phyloP scores from a whole-genome alignment of 768 basidiomycete genomes.

The Psilocybe cyanescens region DNA sequence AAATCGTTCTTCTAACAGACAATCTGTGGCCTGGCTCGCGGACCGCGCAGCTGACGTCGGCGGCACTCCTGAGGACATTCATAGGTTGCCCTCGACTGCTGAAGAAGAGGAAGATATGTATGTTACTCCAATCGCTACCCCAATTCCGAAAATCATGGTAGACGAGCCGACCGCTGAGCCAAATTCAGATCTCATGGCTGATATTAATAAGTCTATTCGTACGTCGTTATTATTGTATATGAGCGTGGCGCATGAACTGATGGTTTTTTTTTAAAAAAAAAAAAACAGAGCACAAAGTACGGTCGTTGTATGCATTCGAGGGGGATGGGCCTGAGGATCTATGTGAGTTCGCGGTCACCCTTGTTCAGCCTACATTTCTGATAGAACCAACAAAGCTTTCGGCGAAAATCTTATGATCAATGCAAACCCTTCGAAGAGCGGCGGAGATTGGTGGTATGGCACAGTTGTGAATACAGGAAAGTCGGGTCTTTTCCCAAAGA shows the following conservation, averaged over 20 bases:
- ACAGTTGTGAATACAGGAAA: slow-evolving; percentile 64
- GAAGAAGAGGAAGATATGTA: slow-evolving; percentile 47
- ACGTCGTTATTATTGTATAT: slow-evolving; percentile 24
- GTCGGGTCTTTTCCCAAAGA: slow-evolving; percentile 88
- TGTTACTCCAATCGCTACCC: slow-evolving; percentile 26
- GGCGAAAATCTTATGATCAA: slow-evolving; percentile 74
- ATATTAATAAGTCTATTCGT: slow-evolving; percentile 73
- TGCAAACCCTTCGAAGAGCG: slow-evolving; percentile 86
- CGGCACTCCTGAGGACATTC: slow-evolving; percentile 28
- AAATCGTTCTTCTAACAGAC: slow-evolving; percentile 52
- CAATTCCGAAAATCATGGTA: slow-evolving; percentile 62
- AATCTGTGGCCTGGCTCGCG: slow-evolving; percentile 92
- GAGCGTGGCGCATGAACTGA: not conserved
- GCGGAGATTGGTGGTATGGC: slow-evolving; percentile 95
- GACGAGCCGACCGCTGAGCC: slow-evolving; percentile 46
- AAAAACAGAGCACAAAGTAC: slow-evolving; percentile 65
- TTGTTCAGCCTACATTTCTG: slow-evolving; percentile 1
- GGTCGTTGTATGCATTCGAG: slow-evolving; percentile 84
- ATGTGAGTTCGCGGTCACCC: slow-evolving; percentile 49
- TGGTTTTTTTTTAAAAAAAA: not conserved
- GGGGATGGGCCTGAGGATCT: slow-evolving; percentile 90
- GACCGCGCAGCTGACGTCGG: slow-evolving; percentile 80
- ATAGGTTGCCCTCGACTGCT: slow-evolving; percentile 51
- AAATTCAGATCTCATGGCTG: slow-evolving; percentile 60
- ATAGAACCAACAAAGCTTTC: slow-evolving; percentile 58